Evolutionary conservation across 2,329 filamentous ascomycete genomes (phyloP).

Genomic region (Aspergillus aculeatinus): DNA sequence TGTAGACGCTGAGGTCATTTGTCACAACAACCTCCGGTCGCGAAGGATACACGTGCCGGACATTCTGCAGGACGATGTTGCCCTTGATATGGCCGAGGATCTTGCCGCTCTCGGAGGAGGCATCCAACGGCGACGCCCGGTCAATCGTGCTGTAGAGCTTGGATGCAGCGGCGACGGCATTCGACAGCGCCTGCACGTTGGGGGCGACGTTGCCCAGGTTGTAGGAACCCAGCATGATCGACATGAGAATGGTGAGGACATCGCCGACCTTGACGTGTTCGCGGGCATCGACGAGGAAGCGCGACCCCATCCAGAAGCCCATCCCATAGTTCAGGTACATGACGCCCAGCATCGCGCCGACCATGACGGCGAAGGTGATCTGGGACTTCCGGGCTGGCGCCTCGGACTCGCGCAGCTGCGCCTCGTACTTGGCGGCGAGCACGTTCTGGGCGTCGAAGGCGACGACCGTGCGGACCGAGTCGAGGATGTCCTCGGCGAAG

Average conservation of each 20-base stretch:
- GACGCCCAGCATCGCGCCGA: conserved; percentile 31
- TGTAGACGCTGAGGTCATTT: conserved; percentile 43
- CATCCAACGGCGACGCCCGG: conserved; percentile 40
- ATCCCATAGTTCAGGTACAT: conserved; percentile 36
- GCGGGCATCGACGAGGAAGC: conserved; percentile 23
- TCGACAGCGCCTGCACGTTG: conserved; percentile 43
- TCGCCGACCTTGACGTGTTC: conserved; percentile 25
- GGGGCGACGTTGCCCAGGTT: conserved; percentile 42
- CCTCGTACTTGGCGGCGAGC: conserved; percentile 29
- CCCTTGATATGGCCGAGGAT: conserved; percentile 28
- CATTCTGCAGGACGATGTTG: conserved; percentile 41
- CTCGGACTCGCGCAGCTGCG: conserved; percentile 26
- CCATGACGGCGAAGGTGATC: conserved; percentile 29
- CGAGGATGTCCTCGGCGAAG: conserved; percentile 53
- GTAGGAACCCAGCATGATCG: conserved; percentile 39
- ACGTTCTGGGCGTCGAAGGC: conserved; percentile 45
- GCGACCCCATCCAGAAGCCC: conserved; percentile 37
- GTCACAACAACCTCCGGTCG: conserved; percentile 46
- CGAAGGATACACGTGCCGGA: conserved; percentile 50
- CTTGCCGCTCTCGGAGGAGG: conserved; percentile 28
- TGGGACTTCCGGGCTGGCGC: conserved; percentile 29
- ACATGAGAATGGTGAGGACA: conserved; percentile 31
- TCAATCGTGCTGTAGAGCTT: conserved; percentile 45
- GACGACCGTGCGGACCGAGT: conserved; percentile 51
- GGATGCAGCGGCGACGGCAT: conserved; percentile 41